Base-by-base conservation (phyloP, 2,329 filamentous ascomycete species). In the Annulohypoxylon truncatum region DNA sequence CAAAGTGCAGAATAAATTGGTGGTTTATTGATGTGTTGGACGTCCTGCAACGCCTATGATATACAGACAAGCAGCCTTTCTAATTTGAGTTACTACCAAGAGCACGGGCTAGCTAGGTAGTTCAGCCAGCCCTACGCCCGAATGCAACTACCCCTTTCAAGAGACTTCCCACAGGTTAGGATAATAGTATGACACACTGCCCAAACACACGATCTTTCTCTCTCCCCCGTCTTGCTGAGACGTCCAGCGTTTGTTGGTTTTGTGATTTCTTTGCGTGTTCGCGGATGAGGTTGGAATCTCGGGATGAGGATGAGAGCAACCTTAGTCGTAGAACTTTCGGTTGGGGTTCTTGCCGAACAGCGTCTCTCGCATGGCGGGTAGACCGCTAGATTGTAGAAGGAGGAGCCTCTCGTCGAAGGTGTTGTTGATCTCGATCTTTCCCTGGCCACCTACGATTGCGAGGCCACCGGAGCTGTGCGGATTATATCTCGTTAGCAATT, bases 361-460 rank as follows among this genome's bases (percentile, higher is more conserved):
- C 13, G 91, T 91, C 79, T 92, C 88, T 76, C 96, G 88, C 75
- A 99, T 90, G 46, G 89, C 89, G 12, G 96, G 96, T 63, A 97
- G 87, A 54, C 93, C 92, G 72, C 92, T 92, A 61, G 90, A 90
- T 82, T 97, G 91, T 71, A 98, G 88, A 66, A 98, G 85, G 76
- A 87, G 88, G 80, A 99, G 85, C 72, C 96, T 90, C 78, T 97
- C 92, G 79, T 98, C 96, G 73, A 98, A 92, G 59, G 96, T 98
- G 85, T 99, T 98, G 87, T 97, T 94, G 80, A 99, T 95, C 76
- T 97, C 94, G 78, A 99, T 98, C 86, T 95, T 97, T 78, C 96
- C 96, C 71, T 85, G 86, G 72, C 92, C 90, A 70, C 94, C 93
- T 59, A 97, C 82, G 71, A 99, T 89, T 63, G 87, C 79, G 62